Evolutionary conservation across 768 basidiomycete species (phyloP).

Genomic region (Phaffia tasmanica): DNA sequence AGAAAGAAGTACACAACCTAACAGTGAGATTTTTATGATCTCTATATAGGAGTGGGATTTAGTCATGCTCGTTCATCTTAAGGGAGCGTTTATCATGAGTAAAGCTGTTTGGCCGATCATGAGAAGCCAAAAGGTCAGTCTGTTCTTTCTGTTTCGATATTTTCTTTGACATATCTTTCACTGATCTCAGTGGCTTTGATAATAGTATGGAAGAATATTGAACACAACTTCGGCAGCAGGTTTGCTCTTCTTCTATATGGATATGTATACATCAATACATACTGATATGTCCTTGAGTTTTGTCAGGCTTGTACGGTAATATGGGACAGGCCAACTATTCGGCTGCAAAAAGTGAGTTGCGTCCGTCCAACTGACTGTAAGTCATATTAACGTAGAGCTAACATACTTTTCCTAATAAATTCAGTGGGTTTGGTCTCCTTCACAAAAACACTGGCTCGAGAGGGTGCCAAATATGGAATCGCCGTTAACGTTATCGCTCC

Average conservation of each 20-base stretch:
- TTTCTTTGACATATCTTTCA: not conserved
- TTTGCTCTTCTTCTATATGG: not conserved
- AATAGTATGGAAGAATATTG: slow-evolving; percentile 75
- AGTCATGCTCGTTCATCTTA: slow-evolving; percentile 77
- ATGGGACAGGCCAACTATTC: slow-evolving; percentile 97
- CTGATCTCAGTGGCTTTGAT: too few relatives aligned
- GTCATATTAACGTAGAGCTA: not conserved
- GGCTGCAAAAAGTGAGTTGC: slow-evolving; percentile 63
- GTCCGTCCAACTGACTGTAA: not conserved
- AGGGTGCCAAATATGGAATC: slow-evolving; percentile 67
- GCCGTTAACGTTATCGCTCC: slow-evolving; percentile 25
- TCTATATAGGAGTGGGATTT: slow-evolving; percentile 66
- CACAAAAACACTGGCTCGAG: slow-evolving; percentile 81
- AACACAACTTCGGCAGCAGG: slow-evolving; percentile 42
- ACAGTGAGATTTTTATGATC: not conserved
- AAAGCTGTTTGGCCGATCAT: slow-evolving; percentile 95
- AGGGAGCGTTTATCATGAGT: slow-evolving; percentile 82
- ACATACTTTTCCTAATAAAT: not conserved
- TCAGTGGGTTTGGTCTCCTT: slow-evolving; percentile 74
- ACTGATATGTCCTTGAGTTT: slow-evolving; percentile 56
- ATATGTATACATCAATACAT: not conserved
- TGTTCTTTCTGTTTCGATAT: not conserved
- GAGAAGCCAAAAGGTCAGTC: slow-evolving; percentile 43
- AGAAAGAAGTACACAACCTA: not conserved
- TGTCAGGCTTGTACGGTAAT: slow-evolving; percentile 90